A percentile compares a stretch with the other conserved stretches of the same genome.
phyloP scores from a whole-genome alignment of 371 early-diverging fungal genomes.

The Mortierella sp. region DNA sequence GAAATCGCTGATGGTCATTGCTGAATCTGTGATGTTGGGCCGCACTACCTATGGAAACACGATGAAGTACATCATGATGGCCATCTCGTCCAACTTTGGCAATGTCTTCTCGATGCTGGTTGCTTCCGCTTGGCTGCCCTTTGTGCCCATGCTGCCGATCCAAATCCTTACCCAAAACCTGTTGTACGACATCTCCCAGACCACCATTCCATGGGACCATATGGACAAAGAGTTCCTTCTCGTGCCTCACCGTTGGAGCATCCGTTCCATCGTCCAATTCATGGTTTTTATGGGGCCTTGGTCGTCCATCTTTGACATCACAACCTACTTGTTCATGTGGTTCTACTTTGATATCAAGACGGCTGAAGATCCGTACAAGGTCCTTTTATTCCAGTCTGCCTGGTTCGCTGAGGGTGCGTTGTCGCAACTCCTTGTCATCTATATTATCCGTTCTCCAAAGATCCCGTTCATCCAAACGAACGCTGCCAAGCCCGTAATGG shows the following conservation, averaged over 20 bases:
- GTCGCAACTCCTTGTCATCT: slow-evolving; percentile 56
- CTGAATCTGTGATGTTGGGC: slow-evolving; percentile 56
- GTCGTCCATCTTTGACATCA: slow-evolving; percentile 56
- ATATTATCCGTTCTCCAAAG: slow-evolving; percentile 58
- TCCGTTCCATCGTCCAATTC: slow-evolving; percentile 54
- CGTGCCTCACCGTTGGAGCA: slow-evolving; percentile 55
- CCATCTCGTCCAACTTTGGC: slow-evolving; percentile 59
- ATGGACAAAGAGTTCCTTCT: slow-evolving; percentile 57
- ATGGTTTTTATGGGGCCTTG: slow-evolving; percentile 59
- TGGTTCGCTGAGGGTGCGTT: slow-evolving; percentile 58
- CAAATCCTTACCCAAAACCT: slow-evolving; percentile 57
- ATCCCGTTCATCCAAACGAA: slow-evolving; percentile 53
- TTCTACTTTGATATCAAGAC: slow-evolving; percentile 50
- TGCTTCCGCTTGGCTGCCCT: slow-evolving; percentile 59
- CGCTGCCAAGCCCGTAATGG: slow-evolving; percentile 40
- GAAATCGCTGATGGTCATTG: slow-evolving; percentile 53
- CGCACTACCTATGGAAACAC: slow-evolving; percentile 58
- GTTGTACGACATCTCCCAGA: slow-evolving; percentile 57
- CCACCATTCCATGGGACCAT: slow-evolving; percentile 58
- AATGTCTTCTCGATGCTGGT: slow-evolving; percentile 58
- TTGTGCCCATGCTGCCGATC: slow-evolving; percentile 56
- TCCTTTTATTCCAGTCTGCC: slow-evolving; percentile 46
- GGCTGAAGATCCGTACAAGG: slow-evolving; percentile 23
- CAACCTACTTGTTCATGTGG: slow-evolving; percentile 53
- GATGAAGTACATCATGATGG: slow-evolving; percentile 60